Evolutionary conservation across 2,329 filamentous ascomycete species (phyloP), one percentile per base, ranked within the genome.

Genomic region (Venturia oleaginea): DNA sequence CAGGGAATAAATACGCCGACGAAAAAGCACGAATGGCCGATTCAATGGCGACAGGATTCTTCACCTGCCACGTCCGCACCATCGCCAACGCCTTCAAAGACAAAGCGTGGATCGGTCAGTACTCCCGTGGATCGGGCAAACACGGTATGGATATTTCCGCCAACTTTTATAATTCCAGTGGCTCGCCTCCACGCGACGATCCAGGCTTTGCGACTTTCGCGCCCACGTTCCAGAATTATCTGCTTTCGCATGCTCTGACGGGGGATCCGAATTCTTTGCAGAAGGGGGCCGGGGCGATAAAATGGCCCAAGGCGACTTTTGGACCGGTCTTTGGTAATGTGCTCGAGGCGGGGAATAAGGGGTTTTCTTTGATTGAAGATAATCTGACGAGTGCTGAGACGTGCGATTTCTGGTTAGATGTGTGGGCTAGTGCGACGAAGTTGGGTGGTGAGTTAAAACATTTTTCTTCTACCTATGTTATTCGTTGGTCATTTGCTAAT

Each of bases 391-490:
- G 5, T 13, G 62, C 46, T 30, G 62, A 59, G 8, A 51, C 27
- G 19, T 64, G 62, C 17, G 62, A 64, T 32, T 64, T 64, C 24
- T 64, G 62, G 62, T 4, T 57, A 15, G 51, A 64, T 46, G 51
- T 59, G n/a, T 57, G 55, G 34, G 62, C 62, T 17, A 51, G 34
- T n/a, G 42, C 22, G 10, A 64, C 62, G 11, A 64, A 62, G 22
- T 30, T 42, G n/a, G 59, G 59, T 24, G 59, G 59, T 40, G n/a
- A 60, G 34, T 40, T 11, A n/a, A n/a, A n/a, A n/a, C n/a, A n/a
- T n/a, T n/a, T n/a, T 17, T 10, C n/a, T 48, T 10, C 8, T 24
- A 8, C 19, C 6, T 22, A 3, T 7, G 11, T 3, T 17, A 37
- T 11, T 7, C 32, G 22, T n/a, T 32, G 19, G 17, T 34, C 10